Base-by-base conservation (phyloP, 352 stramenopile genomes). In the Phytophthora crassamura region DNA sequence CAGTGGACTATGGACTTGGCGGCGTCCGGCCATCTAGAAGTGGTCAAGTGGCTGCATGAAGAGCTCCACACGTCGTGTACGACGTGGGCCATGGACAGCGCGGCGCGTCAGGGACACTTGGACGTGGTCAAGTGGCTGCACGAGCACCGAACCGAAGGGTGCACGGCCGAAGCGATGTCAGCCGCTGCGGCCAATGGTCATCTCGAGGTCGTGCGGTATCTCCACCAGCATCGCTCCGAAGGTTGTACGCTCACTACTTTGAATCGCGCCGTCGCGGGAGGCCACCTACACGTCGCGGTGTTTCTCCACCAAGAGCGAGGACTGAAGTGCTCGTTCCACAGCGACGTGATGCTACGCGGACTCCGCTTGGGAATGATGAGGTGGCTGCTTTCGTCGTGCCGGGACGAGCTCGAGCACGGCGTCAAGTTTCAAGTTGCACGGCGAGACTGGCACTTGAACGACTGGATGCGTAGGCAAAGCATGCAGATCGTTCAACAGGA, bases 101-200 rank as follows among this genome's bases (percentile, higher is more conserved):
- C 64, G 9, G 57, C 64, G 33, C 56, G 56, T 8, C 18, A 67
- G 7, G 56, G 64, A 12, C 36, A 59, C 34, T 34, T 72, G 22
- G 12, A 67, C 10, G 47, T 71, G 5, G 56, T 66, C 10, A 65
- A 66, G 30, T 71, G 57, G 57, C 22, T 71, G 25, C 63, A 71
- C 36, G 32, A 8, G 12, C 42, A 72, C 20, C 22, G 50, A 47
- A 33, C 48, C 2, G 56, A 62, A 56, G 57, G 56, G 7, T 72
- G 64, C 33, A 63, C 64, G 11, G 14, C 33, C 4, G 51, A 66
- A 38, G 56, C 58, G 16, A 72, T 68, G 64, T 56, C 46, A 0
- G 20, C 39, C 5, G 64, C 64, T 15, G 64, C 57, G 28, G 30
- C 56, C 42, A 67, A 67, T 15, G 56, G 64, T 2, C 64, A 72